These are phyloP conservation scores for Zygosaccharomyces pseudobailii DNA, from an alignment of 1,139 yeast species.

Conservation along the genomic window DNA sequence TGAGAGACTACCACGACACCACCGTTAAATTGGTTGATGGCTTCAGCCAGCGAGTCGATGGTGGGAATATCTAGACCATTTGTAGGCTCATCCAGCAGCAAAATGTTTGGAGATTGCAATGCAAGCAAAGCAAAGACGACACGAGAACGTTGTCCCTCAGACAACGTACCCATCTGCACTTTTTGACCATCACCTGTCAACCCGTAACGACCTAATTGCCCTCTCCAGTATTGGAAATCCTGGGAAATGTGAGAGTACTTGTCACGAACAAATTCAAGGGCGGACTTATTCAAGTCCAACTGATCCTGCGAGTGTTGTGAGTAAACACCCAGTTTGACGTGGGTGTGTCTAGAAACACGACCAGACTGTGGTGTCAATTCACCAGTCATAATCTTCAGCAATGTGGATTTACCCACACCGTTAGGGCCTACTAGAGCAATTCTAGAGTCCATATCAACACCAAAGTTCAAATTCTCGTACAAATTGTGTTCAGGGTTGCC, in stretches of 20 bases:
- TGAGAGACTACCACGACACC: conserved; percentile 99
- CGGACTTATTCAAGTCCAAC: conserved; percentile 89
- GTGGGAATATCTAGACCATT: conserved; percentile 98
- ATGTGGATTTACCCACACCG: conserved; percentile 98
- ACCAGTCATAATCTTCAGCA: conserved; percentile 96
- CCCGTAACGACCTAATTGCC: conserved; percentile 96
- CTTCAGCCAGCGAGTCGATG: conserved; percentile 95
- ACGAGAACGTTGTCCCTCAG: conserved; percentile 99
- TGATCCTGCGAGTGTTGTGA: conserved; percentile 99
- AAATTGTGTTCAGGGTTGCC: conserved; percentile 85
- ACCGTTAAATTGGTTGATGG: conserved; percentile 89
- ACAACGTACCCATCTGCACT: conserved; percentile 94
- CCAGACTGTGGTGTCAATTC: conserved; percentile 83
- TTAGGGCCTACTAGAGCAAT: conserved; percentile 98
- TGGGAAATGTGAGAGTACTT: conserved; percentile 85
- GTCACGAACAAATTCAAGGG: conserved; percentile 95
- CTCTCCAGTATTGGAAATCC: conserved; percentile 99
- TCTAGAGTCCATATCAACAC: conserved; percentile 99
- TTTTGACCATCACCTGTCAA: conserved; percentile 99
- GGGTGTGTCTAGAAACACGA: conserved; percentile 95
- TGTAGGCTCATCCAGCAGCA: conserved; percentile 97
- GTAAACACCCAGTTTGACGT: conserved; percentile 96
- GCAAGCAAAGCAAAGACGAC: conserved; percentile 97
- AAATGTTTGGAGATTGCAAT: conserved; percentile 89
- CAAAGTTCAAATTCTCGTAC: conserved; percentile 87